Evolutionary conservation across 2,329 filamentous ascomycete genomes (phyloP), one percentile per base, ranked within the genome.

Genomic region (Cryphonectria nitschkei): DNA sequence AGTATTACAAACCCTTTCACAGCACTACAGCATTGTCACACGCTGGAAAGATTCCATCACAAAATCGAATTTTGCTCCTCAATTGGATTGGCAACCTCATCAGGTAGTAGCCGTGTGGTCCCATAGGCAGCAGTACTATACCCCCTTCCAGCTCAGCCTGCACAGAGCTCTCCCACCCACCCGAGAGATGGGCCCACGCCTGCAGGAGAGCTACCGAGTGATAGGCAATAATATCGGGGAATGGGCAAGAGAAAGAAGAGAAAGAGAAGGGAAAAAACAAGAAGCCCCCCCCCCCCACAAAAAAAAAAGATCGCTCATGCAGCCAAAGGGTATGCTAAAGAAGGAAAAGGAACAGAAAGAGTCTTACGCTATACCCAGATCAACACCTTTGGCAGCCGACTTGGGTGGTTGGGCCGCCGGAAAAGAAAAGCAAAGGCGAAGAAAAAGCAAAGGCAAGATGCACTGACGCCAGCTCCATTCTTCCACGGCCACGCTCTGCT

Each of bases 251-350:
- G 26, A 16, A 32, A 32, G 29, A 46, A 43, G 11, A 32, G n/a
- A n/a, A n/a, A n/a, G n/a, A n/a, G n/a, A n/a, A n/a, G n/a, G n/a
- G n/a, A n/a, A n/a, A n/a, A n/a, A n/a, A n/a, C n/a, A n/a, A n/a
- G n/a, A n/a, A n/a, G n/a, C 26, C 26, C 26, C 26, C 26, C 26
- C 26, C 26, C 26, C 26, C 1, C 26, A 26, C 1, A 26, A 26
- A 26, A 26, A 39, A 50, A 60, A 22, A 37, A 61, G 65, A 43
- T 50, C 58, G 56, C 66, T 71, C 37, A 65, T 46, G 71, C 68
- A 29, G n/a, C 41, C 13, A 34, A 60, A 39, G 26, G 65, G 52
- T 32, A 46, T 60, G 34, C 43, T 29, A 54, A 39, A 39, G 26
- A 58, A 34, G 29, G 29, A 34, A 34, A 34, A 29, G 26, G 5